Conservation (phyloP, 78 protist genomes). For the slime mould (Dictyostelium discoideum) region DNA sequence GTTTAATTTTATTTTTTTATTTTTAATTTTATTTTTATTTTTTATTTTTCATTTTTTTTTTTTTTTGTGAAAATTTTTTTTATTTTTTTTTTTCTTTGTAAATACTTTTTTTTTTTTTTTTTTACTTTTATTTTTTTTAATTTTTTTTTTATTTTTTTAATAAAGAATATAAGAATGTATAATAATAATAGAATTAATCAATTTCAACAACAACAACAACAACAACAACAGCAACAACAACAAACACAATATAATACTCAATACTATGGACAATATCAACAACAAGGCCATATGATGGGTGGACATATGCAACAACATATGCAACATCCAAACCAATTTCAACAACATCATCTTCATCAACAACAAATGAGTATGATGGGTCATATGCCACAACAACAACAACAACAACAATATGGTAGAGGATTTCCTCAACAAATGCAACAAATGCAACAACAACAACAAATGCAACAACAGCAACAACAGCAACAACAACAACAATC, state of each 20-base stretch:
- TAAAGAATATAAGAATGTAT: neutral
- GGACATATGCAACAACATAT: neutral
- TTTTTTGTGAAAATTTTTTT: no score
- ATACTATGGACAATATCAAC: neutral
- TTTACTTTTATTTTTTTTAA: no score
- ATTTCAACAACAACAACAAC: conserved; percentile 7
- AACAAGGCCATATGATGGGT: neutral
- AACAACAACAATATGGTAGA: neutral
- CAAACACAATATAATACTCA: neutral
- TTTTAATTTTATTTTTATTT: no score
- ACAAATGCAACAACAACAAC: neutral
- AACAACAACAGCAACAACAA: neutral
- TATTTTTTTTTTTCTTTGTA: no score
- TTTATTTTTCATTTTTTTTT: no score
- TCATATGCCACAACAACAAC: neutral
- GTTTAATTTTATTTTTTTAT: no score
- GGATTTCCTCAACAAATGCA: neutral
- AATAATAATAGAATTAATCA: conserved; percentile 1
- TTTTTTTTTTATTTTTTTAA: neutral
- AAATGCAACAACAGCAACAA: neutral
- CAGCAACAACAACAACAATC: neutral
- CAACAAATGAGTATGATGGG: conserved; percentile 3
- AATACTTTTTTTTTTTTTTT: no score
- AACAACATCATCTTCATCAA: conserved; percentile 2
- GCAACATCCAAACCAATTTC: neutral